Percentiles rank a stretch among this genome's conserved stretches.
Evolutionary conservation across 148 eudicot species (phyloP).

Genomic region (Vaccinium macrocarpon): DNA sequence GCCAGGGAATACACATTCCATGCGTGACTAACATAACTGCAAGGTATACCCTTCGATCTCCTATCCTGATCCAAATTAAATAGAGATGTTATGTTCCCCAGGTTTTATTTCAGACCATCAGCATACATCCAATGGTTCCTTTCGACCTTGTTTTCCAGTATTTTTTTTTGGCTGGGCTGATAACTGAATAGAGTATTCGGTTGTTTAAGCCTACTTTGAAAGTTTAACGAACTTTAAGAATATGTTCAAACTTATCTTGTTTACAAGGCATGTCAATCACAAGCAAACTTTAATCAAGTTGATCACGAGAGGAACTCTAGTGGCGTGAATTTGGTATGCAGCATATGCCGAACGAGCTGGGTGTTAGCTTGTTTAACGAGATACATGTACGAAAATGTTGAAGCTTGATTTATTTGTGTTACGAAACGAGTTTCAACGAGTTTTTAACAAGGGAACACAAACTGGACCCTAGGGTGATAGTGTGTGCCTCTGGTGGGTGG

Average conservation of each 20-base stretch:
- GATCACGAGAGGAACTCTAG: not conserved
- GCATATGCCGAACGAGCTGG: not conserved
- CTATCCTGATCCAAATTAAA: not conserved
- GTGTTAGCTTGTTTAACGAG: not conserved
- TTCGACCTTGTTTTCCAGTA: too few relatives aligned
- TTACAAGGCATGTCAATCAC: not conserved
- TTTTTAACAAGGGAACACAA: not conserved
- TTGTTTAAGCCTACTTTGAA: not conserved
- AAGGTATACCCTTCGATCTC: not conserved
- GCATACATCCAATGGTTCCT: not conserved
- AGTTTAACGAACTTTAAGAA: not conserved
- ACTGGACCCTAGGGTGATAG: not conserved
- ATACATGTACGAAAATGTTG: not conserved
- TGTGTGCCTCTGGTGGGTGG: too few relatives aligned
- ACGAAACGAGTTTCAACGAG: not conserved
- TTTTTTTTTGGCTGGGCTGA: too few relatives aligned
- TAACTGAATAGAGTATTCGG: not conserved
- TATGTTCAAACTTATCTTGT: not conserved
- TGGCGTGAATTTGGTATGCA: not conserved
- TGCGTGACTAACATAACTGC: not conserved
- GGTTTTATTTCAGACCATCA: not conserved
- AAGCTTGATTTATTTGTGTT: not conserved
- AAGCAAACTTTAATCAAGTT: not conserved
- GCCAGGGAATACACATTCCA: constrained; percentile 4
- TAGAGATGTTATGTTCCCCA: not conserved